Conservation (phyloP, 1,139 yeast genomes). For the Spencermartinsiella ligniputridi region DNA sequence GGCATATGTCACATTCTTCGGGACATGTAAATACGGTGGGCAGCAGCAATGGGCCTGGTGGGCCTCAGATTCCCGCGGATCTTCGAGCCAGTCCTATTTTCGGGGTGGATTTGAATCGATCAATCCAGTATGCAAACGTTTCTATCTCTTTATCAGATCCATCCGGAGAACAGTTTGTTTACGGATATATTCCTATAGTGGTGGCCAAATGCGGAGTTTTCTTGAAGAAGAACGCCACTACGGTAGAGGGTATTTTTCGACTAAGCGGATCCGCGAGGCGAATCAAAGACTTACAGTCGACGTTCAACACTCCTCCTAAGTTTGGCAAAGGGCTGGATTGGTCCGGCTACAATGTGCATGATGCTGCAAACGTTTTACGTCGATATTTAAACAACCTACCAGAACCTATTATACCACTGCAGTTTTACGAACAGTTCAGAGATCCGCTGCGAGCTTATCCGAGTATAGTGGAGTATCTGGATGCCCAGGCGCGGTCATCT, state of each 20-base stretch:
- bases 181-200: constrained; percentile 81
- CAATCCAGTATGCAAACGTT: constrained; percentile 71
- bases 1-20: constrained; percentile 30
- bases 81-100: constrained; percentile 48
- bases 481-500: constrained; percentile 25
- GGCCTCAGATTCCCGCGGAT: constrained; percentile 19
- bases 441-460: constrained; percentile 64
- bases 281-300: constrained; percentile 75
- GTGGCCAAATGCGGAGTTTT: constrained; percentile 93
- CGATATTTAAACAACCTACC: constrained; percentile 84
- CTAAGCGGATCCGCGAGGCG: constrained; percentile 91
- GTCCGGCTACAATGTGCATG: constrained; percentile 97
- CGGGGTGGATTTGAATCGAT: constrained; percentile 74
- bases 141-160: constrained; percentile 57
- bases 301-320: constrained; percentile 82
- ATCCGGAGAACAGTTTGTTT: constrained; percentile 53
- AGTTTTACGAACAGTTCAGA: constrained; percentile 72
- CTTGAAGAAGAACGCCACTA: constrained; percentile 60
- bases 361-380: constrained; percentile 87
- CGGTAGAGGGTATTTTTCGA: constrained; percentile 85
- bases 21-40: constrained; percentile 9
- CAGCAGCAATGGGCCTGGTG: constrained; percentile 5
- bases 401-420: constrained; percentile 84
- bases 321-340: constrained; percentile 84
- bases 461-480: constrained; percentile 58